Conservation (phyloP, 139 green algal species). For the Micractinium sp. region DNA sequence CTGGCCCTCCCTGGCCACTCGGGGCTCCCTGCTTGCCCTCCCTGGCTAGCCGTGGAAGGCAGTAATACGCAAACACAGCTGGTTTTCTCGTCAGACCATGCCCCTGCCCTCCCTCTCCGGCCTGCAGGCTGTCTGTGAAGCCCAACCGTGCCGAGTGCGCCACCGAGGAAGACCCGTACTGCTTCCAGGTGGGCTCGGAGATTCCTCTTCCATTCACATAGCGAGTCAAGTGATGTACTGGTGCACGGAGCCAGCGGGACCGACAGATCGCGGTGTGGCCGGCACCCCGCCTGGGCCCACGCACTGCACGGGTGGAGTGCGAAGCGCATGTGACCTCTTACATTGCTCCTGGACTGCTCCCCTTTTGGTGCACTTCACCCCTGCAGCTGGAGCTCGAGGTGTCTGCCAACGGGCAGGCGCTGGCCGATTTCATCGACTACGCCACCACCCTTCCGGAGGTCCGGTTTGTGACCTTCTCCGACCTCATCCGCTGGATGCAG, state of each 20-base stretch:
- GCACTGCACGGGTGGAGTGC: too few species aligned
- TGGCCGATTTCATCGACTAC: slow-evolving; percentile 15
- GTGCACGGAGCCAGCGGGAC: too few species aligned
- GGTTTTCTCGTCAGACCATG: not conserved
- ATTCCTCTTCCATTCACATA: too few species aligned
- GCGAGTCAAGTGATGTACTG: too few species aligned
- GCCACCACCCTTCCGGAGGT: not conserved
- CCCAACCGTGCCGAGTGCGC: not conserved
- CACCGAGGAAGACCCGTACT: slow-evolving; percentile 1
- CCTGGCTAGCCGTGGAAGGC: not conserved
- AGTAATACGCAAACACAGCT: not conserved
- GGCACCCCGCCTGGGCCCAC: too few species aligned
- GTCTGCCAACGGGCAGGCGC: not conserved
- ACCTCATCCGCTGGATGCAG: slow-evolving; percentile 33
- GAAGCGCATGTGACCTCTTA: not conserved
- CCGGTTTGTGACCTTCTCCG: slow-evolving; percentile 11
- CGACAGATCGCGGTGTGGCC: too few species aligned
- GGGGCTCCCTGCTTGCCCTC: not conserved
- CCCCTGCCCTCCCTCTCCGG: not conserved
- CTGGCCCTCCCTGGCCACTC: too few species aligned
- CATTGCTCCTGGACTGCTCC: not conserved
- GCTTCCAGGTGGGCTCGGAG: slow-evolving; percentile 12
- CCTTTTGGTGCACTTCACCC: not conserved
- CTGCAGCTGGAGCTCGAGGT: not conserved
- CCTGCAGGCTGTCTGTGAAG: not conserved